Percentiles rank a stretch among this genome's conserved stretches.
These are phyloP conservation scores for Dictyostelium firmibasis DNA, from an alignment of 78 protist species.

Conservation along the genomic window DNA sequence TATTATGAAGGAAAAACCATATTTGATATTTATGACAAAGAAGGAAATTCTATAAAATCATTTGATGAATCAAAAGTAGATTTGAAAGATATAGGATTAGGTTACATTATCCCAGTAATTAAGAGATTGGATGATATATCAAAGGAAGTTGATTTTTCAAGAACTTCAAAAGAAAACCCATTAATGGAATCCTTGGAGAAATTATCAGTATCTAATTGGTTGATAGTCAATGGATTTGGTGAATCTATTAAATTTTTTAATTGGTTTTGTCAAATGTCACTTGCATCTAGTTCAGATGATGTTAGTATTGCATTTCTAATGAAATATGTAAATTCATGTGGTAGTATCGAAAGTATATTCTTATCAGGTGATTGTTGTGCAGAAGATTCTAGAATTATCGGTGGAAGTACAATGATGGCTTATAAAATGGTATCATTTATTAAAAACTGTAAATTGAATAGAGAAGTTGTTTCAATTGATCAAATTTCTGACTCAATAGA, in stretches of 20 bases:
- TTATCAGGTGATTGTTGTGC: not conserved
- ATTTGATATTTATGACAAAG: not conserved
- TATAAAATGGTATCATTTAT: not conserved
- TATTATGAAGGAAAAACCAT: conserved; percentile 19
- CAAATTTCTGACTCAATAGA: not conserved
- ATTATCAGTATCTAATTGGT: not conserved
- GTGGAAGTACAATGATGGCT: not conserved
- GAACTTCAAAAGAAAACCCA: not conserved
- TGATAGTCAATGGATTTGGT: not conserved
- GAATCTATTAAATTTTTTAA: not conserved
- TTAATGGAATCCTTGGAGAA: not conserved
- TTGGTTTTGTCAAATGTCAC: not conserved
- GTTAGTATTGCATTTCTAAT: not conserved
- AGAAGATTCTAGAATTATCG: not conserved
- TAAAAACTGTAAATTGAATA: not conserved
- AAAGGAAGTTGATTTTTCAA: not conserved
- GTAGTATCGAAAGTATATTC: not conserved
- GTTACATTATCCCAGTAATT: not conserved
- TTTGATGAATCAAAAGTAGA: not conserved
- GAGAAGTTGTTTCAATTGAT: not conserved
- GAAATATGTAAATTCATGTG: not conserved
- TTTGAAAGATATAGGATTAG: not conserved
- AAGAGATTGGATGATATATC: not conserved
- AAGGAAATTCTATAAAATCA: not conserved
- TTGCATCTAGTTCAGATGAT: not conserved